phyloP scores from a whole-genome alignment of 1,139 yeast genomes.

The Yamadazyma jaroonii region DNA sequence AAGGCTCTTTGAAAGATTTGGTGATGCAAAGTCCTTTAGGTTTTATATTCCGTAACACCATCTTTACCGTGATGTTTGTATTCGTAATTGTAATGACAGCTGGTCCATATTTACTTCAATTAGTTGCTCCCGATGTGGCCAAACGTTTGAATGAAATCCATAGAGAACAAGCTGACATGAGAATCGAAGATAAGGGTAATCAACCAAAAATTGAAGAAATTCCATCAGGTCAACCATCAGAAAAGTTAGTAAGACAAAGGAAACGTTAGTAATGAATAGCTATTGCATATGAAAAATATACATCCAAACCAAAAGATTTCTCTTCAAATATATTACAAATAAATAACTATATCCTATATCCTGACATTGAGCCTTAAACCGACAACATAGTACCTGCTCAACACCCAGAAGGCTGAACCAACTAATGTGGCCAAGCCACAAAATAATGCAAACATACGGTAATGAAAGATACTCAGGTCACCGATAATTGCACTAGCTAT shows the following conservation, averaged over 20 bases:
- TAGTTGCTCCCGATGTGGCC: slow-evolving; percentile 39
- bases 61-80: slow-evolving; percentile 35
- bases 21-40: slow-evolving; percentile 44
- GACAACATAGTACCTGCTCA: slow-evolving; percentile 31
- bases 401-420: slow-evolving; percentile 31
- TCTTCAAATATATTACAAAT: slow-evolving; percentile 1
- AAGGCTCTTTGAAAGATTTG: slow-evolving; percentile 32
- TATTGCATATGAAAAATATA: too few relatives aligned
- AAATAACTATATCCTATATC: slow-evolving; percentile 13
- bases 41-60: slow-evolving; percentile 34
- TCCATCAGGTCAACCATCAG: slow-evolving; percentile 3
- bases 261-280: slow-evolving; percentile 24
- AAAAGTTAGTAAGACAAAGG: slow-evolving; percentile 4
- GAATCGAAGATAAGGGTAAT: background rate
- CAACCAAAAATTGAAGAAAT: slow-evolving; percentile 10
- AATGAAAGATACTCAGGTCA: slow-evolving; percentile 26
- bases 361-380: slow-evolving; percentile 32
- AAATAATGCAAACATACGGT: slow-evolving; percentile 33
- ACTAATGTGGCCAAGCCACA: slow-evolving; percentile 30
- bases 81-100: slow-evolving; percentile 29
- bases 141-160: slow-evolving; percentile 30
- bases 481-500: slow-evolving; percentile 44
- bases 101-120: slow-evolving; percentile 32
- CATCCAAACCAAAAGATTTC: too few relatives aligned
- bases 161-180: slow-evolving; percentile 8